These are phyloP conservation scores for Lotmaria passim DNA, from an alignment of 208 protist species.

Conservation along the genomic window DNA sequence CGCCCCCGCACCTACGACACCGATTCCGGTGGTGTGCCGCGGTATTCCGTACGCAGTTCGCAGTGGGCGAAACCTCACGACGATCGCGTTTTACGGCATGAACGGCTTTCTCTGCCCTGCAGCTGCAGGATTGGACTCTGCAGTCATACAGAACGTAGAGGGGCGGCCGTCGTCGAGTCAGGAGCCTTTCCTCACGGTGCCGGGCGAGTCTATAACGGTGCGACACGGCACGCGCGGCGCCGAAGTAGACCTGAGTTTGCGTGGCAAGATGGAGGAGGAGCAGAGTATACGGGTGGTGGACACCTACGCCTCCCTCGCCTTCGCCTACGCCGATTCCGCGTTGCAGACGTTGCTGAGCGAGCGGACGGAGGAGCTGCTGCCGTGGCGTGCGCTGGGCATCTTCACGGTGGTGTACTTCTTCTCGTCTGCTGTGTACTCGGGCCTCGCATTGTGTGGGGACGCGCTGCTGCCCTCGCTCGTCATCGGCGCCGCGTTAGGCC, in stretches of 20 bases:
- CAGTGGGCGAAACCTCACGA: slow-evolving; percentile 44
- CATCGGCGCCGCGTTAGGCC: slow-evolving; percentile 47
- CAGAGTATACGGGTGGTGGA: slow-evolving; percentile 47
- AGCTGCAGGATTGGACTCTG: no score
- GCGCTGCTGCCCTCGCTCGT: slow-evolving; percentile 38
- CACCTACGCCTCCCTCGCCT: slow-evolving; percentile 60
- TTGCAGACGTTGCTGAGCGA: slow-evolving; percentile 52
- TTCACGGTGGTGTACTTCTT: slow-evolving; percentile 56
- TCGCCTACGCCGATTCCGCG: slow-evolving; percentile 53
- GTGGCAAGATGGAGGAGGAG: background rate
- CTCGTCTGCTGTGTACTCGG: slow-evolving; percentile 49
- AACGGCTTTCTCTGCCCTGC: slow-evolving; percentile 54
- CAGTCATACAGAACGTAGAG: background rate
- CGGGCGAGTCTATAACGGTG: no score
- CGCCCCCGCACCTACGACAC: no score
- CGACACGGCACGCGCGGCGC: no score
- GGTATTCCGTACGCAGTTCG: slow-evolving; percentile 40
- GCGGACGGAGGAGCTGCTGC: slow-evolving; percentile 46
- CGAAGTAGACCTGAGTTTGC: background rate
- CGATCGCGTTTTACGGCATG: slow-evolving; percentile 57
- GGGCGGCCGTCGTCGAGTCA: background rate
- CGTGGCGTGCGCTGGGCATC: slow-evolving; percentile 29
- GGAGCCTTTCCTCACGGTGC: no score
- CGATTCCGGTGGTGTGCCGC: slow-evolving; percentile 32
- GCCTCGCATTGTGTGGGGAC: slow-evolving; percentile 40